Evolutionary conservation across 2,329 filamentous ascomycete genomes (phyloP), one percentile per base, ranked within the genome.

Genomic region (Plenodomus biglobosus): DNA sequence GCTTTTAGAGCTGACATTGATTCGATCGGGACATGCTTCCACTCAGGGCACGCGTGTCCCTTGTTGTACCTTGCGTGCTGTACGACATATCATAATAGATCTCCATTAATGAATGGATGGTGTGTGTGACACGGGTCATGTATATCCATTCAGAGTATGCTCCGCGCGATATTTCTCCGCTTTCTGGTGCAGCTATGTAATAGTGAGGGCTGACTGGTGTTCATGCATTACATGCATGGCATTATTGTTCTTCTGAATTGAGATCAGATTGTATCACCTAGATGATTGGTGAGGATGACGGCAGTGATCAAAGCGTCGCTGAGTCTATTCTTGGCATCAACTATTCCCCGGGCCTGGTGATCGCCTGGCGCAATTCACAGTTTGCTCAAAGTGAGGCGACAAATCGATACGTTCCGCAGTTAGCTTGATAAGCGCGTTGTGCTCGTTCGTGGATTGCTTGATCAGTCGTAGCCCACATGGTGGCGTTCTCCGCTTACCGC

Each of bases 181-280:
- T 24, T 24, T 24, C 22, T 10, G 22, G 22, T 24, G 22, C 22
- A 24, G 22, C 10, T 10, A 10, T 24, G 22, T 24, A 24, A 24
- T 24, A 5, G 40, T 44, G 37, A 44, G 46, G 46, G 37, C 45
- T 52, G 48, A 50, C 19, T 41, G 16, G n/a, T n/a, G n/a, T n/a
- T n/a, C 34, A 22, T 47, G 20, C 42, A 24, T 46, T 34, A 19
- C 41, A 27, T 42, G 36, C 42, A 48, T 24, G 24, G n/a, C n/a
- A n/a, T n/a, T n/a, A n/a, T 44, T 44, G 27, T 21, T 37, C 18
- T 43, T 37, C 48, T 44, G 46, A 50, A 45, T 30, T 34, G 22
- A 53, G 50, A 55, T 59, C 46, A 55, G 55, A 54, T 56, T 44
- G 51, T 59, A 40, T 49, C 48, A 56, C 55, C 40, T 44, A 39